Conservation (phyloP, 441 rosid genomes). For the Breynia disticha region DNA sequence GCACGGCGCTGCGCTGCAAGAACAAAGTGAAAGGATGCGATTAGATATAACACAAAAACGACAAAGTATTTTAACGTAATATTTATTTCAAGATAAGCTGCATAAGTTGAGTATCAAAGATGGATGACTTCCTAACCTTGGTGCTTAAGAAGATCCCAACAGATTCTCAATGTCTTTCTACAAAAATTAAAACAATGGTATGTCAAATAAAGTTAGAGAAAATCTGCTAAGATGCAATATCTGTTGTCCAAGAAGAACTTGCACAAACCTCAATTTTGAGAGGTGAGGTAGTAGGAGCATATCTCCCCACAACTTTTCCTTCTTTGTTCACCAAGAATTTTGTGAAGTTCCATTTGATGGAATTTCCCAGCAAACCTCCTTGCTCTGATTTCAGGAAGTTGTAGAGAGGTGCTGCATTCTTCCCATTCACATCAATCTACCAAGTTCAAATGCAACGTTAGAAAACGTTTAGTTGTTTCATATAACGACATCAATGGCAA, state of each 20-base stretch:
- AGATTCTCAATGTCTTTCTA: slow-evolving; percentile 68
- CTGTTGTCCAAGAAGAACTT: not conserved
- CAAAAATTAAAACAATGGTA: not conserved
- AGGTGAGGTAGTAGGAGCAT: slow-evolving; percentile 73
- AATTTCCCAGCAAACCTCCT: slow-evolving; percentile 62
- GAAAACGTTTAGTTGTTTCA: not conserved
- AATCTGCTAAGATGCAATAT: not conserved
- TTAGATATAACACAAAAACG: not conserved
- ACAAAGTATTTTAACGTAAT: not conserved
- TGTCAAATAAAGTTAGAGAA: slow-evolving; percentile 3
- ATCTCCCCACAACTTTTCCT: slow-evolving; percentile 70
- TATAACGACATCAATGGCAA: not conserved
- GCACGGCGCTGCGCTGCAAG: not conserved
- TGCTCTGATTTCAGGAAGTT: slow-evolving; percentile 66
- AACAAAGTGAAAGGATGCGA: not conserved
- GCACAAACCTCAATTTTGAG: slow-evolving; percentile 56
- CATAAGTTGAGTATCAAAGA: not conserved
- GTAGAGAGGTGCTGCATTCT: slow-evolving; percentile 63
- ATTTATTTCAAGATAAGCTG: no score
- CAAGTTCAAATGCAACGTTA: not conserved
- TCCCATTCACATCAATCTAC: slow-evolving; percentile 82
- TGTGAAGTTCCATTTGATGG: slow-evolving; percentile 89
- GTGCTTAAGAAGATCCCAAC: slow-evolving; percentile 36
- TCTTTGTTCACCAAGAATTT: slow-evolving; percentile 71
- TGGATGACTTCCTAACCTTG: slow-evolving; percentile 4